These are phyloP conservation scores for Boletellus emodensis DNA, from an alignment of 768 basidiomycete genomes.

Conservation along the genomic window DNA sequence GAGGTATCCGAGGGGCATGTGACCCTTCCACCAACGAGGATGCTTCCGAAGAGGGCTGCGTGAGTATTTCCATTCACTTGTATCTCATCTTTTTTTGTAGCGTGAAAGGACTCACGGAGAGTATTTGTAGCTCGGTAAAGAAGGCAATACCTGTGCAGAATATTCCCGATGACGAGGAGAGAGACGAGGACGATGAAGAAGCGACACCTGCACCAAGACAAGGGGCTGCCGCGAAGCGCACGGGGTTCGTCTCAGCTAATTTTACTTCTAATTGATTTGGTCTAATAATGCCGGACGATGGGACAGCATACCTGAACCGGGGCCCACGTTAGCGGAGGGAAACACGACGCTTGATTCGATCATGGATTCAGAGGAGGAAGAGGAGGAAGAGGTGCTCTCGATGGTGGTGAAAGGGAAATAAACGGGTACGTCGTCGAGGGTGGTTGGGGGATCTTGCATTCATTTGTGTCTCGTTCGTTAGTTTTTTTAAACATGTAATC, in stretches of 20 bases:
- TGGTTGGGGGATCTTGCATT: neutral
- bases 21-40: conserved; percentile 42
- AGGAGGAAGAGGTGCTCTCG: conserved; percentile 45
- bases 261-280: too few relatives aligned
- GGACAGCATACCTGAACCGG: conserved; percentile 6
- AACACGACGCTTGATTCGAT: conserved; percentile 44
- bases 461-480: neutral
- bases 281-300: neutral
- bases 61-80: conserved; percentile 29
- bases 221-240: neutral
- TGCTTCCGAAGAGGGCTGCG: conserved; percentile 57
- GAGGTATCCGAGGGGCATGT: conserved; percentile 24
- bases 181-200: conserved; percentile 36
- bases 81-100: neutral
- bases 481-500: neutral
- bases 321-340: conserved; percentile 3
- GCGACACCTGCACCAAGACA: conserved; percentile 35
- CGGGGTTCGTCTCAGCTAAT: conserved; percentile 9
- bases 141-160: conserved; percentile 30
- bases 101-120: neutral
- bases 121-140: conserved; percentile 35
- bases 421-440: neutral
- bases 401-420: neutral
- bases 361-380: conserved; percentile 52
- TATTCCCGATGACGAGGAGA: conserved; percentile 26